A percentile compares a stretch with the other conserved stretches of the same genome.
phyloP scores from a whole-genome alignment of 2,329 filamentous ascomycete genomes.

The Lasiodiplodia citricola region DNA sequence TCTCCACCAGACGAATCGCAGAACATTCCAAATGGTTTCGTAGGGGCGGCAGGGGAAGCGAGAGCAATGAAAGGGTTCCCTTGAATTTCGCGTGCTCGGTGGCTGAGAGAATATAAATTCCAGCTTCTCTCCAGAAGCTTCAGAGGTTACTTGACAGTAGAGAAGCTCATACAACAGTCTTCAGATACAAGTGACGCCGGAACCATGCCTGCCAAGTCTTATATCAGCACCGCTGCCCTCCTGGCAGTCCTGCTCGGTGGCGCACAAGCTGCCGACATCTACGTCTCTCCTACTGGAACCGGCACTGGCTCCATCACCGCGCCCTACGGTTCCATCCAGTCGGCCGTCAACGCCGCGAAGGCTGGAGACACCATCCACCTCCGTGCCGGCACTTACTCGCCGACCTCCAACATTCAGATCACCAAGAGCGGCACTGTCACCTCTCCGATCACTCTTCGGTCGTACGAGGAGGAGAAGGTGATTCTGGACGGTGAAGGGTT shows the following conservation, averaged over 20 bases:
- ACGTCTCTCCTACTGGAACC: slow-evolving; percentile 52
- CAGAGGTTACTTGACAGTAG: not conserved
- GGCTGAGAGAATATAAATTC: not conserved
- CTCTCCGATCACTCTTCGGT: slow-evolving; percentile 49
- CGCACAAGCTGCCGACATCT: slow-evolving; percentile 43
- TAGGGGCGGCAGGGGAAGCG: slow-evolving; percentile 8
- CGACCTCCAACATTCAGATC: slow-evolving; percentile 56
- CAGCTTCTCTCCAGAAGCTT: not conserved
- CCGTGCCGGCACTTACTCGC: slow-evolving; percentile 52
- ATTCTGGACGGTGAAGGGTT: slow-evolving; percentile 54
- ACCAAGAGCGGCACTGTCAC: slow-evolving; percentile 50
- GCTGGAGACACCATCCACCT: slow-evolving; percentile 56
- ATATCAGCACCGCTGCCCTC: not conserved
- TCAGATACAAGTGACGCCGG: not conserved
- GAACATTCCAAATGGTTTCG: not conserved
- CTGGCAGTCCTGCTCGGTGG: not conserved
- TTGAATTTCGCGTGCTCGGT: not conserved
- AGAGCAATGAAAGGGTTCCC: not conserved
- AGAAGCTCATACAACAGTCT: not conserved
- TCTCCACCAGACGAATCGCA: slow-evolving; percentile 20
- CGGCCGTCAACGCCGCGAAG: slow-evolving; percentile 52
- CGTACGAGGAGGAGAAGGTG: slow-evolving; percentile 52
- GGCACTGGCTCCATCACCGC: slow-evolving; percentile 48
- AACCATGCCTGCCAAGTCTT: slow-evolving; percentile 1
- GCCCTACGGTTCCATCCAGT: slow-evolving; percentile 55